Evolutionary conservation across 768 basidiomycete species (phyloP).

Genomic region (Trametes gibbosa): DNA sequence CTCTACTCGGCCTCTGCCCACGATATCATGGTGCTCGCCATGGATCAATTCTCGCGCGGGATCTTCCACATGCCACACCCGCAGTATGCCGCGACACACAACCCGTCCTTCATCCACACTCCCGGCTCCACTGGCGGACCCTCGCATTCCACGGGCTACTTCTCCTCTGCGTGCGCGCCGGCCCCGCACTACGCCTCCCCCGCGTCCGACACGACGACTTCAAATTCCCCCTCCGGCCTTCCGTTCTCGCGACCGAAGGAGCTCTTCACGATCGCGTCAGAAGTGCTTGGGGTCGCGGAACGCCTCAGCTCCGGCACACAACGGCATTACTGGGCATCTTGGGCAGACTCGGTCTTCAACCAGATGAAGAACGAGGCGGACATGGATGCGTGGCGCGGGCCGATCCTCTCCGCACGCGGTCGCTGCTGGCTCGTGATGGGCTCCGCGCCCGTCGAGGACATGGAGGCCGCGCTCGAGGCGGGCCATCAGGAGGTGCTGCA

Average conservation of each 20-base stretch:
- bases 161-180: constrained; percentile 7
- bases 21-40: constrained; percentile 57
- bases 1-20: constrained; percentile 41
- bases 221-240: background rate
- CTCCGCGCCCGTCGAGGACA: constrained; percentile 50
- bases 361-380: constrained; percentile 66
- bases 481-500: constrained; percentile 39
- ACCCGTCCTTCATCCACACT: constrained; percentile 20
- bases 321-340: constrained; percentile 54
- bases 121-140: constrained; percentile 6
- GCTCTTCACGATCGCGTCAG: constrained; percentile 60
- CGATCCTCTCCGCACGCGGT: constrained; percentile 47
- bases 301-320: constrained; percentile 44
- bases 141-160: constrained; percentile 6
- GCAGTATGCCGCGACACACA: constrained; percentile 25
- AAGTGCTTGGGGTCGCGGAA: constrained; percentile 59
- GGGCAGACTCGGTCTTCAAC: constrained; percentile 58
- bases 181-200: constrained; percentile 1
- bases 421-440: constrained; percentile 57
- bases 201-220: background rate
- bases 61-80: constrained; percentile 72
- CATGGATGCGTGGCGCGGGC: constrained; percentile 47
- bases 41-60: constrained; percentile 67
- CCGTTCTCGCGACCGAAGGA: constrained; percentile 55
- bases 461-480: constrained; percentile 52